phyloP scores from a whole-genome alignment of 2,329 filamentous ascomycete genomes.

The Teratosphaeria gauchensis region DNA sequence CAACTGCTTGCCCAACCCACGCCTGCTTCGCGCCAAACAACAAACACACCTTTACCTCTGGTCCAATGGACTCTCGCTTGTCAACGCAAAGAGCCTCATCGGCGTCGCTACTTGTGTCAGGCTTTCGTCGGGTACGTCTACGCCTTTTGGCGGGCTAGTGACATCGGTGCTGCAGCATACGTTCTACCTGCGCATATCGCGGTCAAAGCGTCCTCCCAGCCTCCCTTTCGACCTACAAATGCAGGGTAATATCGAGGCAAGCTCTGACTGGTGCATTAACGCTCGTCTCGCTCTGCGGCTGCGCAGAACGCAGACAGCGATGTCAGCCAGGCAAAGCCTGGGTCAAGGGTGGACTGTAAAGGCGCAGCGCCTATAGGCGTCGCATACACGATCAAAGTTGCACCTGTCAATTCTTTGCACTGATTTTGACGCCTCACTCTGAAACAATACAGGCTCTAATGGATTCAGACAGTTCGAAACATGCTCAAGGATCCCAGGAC shows the following conservation, averaged over 20 bases:
- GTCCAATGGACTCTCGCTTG: constrained; percentile 2
- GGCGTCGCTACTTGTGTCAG: neutral
- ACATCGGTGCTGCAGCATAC: constrained; percentile 1
- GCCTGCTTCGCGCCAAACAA: neutral
- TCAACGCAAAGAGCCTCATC: neutral
- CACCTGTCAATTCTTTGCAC: neutral
- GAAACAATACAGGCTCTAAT: neutral
- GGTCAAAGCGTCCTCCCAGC: constrained; percentile 9
- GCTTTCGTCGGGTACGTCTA: neutral
- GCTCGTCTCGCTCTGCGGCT: constrained; percentile 5
- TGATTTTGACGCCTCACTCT: neutral
- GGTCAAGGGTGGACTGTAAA: constrained; percentile 9
- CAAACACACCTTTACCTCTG: neutral
- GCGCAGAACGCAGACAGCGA: constrained; percentile 8
- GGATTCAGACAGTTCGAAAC: neutral
- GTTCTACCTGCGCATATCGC: constrained; percentile 1
- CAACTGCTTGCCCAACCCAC: constrained; percentile 5
- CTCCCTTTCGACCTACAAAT: constrained; percentile 8
- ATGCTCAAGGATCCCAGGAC: constrained; percentile 5
- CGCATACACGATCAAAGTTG: neutral
- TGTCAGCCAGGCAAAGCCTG: constrained; percentile 6
- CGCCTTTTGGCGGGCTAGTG: constrained; percentile 1
- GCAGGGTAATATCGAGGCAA: constrained; percentile 7
- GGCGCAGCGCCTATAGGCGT: constrained; percentile 8
- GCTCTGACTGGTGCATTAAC: constrained; percentile 6